Evolutionary conservation across 1,139 yeast species (phyloP).

Genomic region (Geotrichum aggregatum): DNA sequence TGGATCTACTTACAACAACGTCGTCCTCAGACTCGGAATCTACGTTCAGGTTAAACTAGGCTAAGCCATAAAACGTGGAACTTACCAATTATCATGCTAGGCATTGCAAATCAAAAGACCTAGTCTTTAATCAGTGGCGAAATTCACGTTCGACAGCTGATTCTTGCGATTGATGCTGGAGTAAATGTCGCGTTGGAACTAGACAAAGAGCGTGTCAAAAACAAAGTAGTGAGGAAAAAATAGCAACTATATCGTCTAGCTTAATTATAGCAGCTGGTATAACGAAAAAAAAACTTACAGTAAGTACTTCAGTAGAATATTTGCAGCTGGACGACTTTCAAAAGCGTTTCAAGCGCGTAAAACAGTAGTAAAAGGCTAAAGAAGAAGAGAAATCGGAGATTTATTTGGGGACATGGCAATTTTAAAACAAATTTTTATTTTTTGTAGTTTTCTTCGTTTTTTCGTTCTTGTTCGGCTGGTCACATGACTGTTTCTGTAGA

Average conservation of each 20-base stretch:
- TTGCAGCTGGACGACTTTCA: neutral
- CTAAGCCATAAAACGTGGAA: too few relatives aligned
- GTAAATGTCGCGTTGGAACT: neutral
- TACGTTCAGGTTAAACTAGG: neutral
- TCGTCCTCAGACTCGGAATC: conserved; percentile 7
- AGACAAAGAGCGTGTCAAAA: neutral
- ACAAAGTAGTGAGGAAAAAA: neutral
- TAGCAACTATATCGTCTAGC: neutral
- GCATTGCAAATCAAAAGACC: too few relatives aligned
- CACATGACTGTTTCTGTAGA: conserved; percentile 5
- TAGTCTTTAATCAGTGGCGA: too few relatives aligned
- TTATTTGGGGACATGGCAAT: conserved; percentile 2
- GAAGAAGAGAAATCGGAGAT: neutral
- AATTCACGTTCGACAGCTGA: too few relatives aligned
- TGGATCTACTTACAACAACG: conserved; percentile 10
- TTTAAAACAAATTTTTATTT: conserved; percentile 1
- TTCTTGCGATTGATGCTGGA: too few relatives aligned
- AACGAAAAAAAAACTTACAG: neutral
- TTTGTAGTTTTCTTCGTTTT: neutral
- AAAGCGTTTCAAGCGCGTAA: neutral
- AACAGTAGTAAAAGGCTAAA: neutral
- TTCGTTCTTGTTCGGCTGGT: too few relatives aligned
- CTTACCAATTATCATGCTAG: too few relatives aligned
- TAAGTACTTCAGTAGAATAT: neutral
- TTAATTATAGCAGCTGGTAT: neutral